These are phyloP conservation scores for Microthyrium microscopicum DNA, from an alignment of 2,329 filamentous ascomycete species.

Conservation along the genomic window DNA sequence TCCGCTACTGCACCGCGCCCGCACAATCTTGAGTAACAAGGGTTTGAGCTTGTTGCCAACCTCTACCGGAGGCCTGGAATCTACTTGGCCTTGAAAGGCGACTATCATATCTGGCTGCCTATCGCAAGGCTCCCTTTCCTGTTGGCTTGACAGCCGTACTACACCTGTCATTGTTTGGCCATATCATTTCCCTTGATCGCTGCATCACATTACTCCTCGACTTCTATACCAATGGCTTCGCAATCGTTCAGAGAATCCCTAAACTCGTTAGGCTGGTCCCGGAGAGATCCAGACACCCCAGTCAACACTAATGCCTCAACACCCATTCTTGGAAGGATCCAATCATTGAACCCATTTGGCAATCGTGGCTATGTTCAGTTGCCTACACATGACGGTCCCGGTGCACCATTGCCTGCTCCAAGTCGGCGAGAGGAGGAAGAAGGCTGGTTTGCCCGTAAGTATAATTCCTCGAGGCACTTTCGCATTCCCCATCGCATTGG, in stretches of 20 bases:
- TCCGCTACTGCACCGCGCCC: no score
- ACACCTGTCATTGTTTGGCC: no score
- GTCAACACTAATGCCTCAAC: constrained; percentile 55
- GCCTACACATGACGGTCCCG: constrained; percentile 62
- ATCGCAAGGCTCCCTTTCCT: no score
- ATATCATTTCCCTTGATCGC: constrained; percentile 16
- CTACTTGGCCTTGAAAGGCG: no score
- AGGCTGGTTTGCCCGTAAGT: constrained; percentile 88
- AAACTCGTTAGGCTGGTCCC: constrained; percentile 87
- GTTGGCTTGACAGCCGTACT: no score
- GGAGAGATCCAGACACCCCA: constrained; percentile 60
- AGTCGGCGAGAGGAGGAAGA: constrained; percentile 85
- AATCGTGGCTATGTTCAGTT: constrained; percentile 78
- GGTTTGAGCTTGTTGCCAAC: no score
- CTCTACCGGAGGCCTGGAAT: no score
- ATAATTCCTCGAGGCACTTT: constrained; percentile 8
- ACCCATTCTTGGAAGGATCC: constrained; percentile 63
- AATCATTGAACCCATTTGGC: constrained; percentile 76
- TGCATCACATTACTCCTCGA: background rate
- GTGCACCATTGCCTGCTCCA: constrained; percentile 72
- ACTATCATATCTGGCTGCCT: no score
- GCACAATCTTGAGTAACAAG: no score
- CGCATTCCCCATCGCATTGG: background rate
- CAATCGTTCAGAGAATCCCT: constrained; percentile 84
- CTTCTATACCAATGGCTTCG: constrained; percentile 51